phyloP scores from a whole-genome alignment of 192 early-diverging fungal species.

The Rhizoclosmatium globosum region DNA sequence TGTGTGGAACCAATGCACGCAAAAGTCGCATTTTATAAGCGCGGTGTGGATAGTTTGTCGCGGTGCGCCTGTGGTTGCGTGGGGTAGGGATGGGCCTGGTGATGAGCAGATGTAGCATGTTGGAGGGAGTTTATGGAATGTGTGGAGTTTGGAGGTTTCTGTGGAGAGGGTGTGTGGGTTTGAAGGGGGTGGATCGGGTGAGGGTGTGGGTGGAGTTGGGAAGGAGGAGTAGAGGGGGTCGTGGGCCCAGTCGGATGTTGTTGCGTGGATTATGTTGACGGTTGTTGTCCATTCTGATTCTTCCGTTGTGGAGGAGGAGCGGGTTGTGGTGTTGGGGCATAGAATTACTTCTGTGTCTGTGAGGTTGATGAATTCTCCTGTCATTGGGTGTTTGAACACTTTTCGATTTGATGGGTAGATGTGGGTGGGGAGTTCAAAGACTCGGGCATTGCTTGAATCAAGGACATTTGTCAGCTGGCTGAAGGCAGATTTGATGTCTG shows the following conservation, averaged over 20 bases:
- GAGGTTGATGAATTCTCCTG: conserved; percentile 60
- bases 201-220: neutral
- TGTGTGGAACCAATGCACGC: conserved; percentile 60
- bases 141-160: neutral
- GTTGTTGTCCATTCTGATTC: neutral
- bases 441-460: conserved; percentile 50
- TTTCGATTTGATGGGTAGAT: conserved; percentile 42
- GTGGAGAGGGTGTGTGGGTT: neutral
- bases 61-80: conserved; percentile 41
- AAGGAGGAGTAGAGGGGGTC: conserved; percentile 18
- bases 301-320: neutral
- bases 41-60: conserved; percentile 21
- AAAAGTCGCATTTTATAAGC: conserved; percentile 62
- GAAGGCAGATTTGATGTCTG: conserved; percentile 38
- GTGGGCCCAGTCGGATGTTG: conserved; percentile 15
- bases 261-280: conserved; percentile 1
- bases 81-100: neutral
- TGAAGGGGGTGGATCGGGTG: neutral
- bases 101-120: neutral
- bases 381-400: conserved; percentile 52
- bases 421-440: conserved; percentile 52
- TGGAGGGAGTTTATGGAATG: neutral
- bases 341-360: conserved; percentile 43
- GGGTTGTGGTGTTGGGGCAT: neutral
- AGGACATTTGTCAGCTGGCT: conserved; percentile 35